These are phyloP conservation scores for Suhomyces terraborum DNA, from an alignment of 1,139 yeast genomes.

Conservation along the genomic window DNA sequence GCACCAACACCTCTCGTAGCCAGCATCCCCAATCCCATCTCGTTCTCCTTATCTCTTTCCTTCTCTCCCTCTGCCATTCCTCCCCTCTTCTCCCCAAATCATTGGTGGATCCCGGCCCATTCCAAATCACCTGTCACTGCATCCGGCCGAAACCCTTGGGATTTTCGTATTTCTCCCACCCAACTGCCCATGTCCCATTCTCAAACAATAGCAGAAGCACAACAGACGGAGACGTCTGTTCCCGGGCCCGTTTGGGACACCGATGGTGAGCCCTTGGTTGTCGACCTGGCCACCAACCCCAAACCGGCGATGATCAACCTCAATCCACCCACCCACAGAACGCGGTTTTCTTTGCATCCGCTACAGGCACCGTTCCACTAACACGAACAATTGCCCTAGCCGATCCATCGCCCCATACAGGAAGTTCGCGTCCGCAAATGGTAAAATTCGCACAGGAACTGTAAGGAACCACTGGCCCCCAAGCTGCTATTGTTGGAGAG, in stretches of 20 bases:
- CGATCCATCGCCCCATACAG: slow-evolving; percentile 3
- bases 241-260: neutral
- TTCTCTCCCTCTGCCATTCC: too few species aligned
- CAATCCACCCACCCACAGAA: neutral
- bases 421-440: slow-evolving; percentile 10
- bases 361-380: neutral
- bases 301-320: neutral
- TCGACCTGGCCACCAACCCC: slow-evolving; percentile 1
- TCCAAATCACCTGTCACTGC: too few species aligned
- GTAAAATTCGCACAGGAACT: slow-evolving; percentile 5
- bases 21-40: too few species aligned
- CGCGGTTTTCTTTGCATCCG: neutral
- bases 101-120: too few species aligned
- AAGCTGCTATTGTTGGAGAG: neutral
- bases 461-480: slow-evolving; percentile 7
- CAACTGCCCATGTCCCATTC: too few species aligned
- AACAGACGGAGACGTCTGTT: neutral
- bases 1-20: too few species aligned
- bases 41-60: too few species aligned
- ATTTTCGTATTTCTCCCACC: too few species aligned
- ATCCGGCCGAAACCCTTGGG: too few species aligned
- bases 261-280: neutral
- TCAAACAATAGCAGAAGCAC: too few species aligned
- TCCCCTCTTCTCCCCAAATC: too few species aligned
- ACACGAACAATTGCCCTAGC: slow-evolving; percentile 2